Evolutionary conservation across 495 filamentous ascomycete species (phyloP).

Genomic region (Talaromyces ruber): DNA sequence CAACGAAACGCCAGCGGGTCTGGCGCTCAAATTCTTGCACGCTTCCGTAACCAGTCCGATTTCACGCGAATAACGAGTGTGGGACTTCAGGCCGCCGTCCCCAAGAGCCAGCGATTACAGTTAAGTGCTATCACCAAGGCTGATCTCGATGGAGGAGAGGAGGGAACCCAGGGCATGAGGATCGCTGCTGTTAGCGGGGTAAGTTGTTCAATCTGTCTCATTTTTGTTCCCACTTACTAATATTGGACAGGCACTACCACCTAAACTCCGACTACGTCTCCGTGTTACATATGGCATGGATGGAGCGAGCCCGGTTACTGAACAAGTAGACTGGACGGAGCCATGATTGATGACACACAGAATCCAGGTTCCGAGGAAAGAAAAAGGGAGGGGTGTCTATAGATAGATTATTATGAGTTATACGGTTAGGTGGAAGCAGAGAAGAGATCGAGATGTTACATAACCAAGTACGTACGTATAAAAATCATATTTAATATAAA

Average conservation of each 20-base stretch:
- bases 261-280: constrained; percentile 71
- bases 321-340: constrained; percentile 96
- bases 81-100: constrained; percentile 86
- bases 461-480: constrained; percentile 1
- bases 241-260: constrained; percentile 48
- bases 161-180: constrained; percentile 84
- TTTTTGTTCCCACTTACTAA: constrained; percentile 6
- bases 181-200: constrained; percentile 78
- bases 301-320: constrained; percentile 60
- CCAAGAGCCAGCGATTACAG: constrained; percentile 88
- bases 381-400: background rate
- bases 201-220: constrained; percentile 32
- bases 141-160: constrained; percentile 66
- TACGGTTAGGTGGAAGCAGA: background rate
- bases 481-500: background rate
- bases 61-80: constrained; percentile 59
- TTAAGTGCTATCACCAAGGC: constrained; percentile 75
- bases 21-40: constrained; percentile 65
- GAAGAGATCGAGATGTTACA: background rate
- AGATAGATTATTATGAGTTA: background rate
- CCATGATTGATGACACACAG: constrained; percentile 25
- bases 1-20: constrained; percentile 67
- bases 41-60: constrained; percentile 69
- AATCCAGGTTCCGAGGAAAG: constrained; percentile 11
- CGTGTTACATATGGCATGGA: constrained; percentile 73